phyloP scores from a whole-genome alignment of 2,329 filamentous ascomycete species.

The Phialophora verrucosa region DNA sequence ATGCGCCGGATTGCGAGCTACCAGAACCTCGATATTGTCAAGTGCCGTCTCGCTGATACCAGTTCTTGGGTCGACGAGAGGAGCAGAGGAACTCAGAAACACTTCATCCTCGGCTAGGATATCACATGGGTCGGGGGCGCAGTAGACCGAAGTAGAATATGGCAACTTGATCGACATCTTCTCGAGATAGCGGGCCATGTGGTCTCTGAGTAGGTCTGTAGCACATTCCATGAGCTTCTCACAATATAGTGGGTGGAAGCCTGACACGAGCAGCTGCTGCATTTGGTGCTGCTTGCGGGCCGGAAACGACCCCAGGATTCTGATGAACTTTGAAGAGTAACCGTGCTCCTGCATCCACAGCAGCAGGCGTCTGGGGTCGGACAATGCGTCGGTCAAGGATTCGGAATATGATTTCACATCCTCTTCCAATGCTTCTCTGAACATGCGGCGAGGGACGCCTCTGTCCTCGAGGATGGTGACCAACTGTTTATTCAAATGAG shows the following conservation, averaged over 20 bases:
- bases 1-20: slow-evolving; percentile 63
- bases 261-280: slow-evolving; percentile 50
- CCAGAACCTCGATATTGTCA: slow-evolving; percentile 58
- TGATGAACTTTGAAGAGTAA: slow-evolving; percentile 3
- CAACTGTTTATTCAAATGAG: slow-evolving; percentile 58
- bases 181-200: slow-evolving; percentile 52
- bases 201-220: slow-evolving; percentile 46
- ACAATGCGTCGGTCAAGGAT: slow-evolving; percentile 40
- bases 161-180: slow-evolving; percentile 57
- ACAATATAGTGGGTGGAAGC: slow-evolving; percentile 52
- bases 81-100: slow-evolving; percentile 60
- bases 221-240: slow-evolving; percentile 45
- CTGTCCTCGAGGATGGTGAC: slow-evolving; percentile 62
- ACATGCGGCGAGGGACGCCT: slow-evolving; percentile 50
- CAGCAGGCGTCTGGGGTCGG: slow-evolving; percentile 20
- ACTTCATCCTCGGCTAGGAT: slow-evolving; percentile 61
- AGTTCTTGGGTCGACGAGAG: slow-evolving; percentile 47
- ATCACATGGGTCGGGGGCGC: slow-evolving; percentile 62
- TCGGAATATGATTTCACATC: slow-evolving; percentile 46
- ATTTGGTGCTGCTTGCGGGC: slow-evolving; percentile 45
- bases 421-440: slow-evolving; percentile 52
- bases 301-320: slow-evolving; percentile 46
- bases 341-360: slow-evolving; percentile 37
- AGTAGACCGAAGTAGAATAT: slow-evolving; percentile 60
- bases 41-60: slow-evolving; percentile 52